Percentiles rank a stretch among this genome's conserved stretches.
Evolutionary conservation across 345 rosid genomes (phyloP).

Genomic region (Euphorbia lathyris): DNA sequence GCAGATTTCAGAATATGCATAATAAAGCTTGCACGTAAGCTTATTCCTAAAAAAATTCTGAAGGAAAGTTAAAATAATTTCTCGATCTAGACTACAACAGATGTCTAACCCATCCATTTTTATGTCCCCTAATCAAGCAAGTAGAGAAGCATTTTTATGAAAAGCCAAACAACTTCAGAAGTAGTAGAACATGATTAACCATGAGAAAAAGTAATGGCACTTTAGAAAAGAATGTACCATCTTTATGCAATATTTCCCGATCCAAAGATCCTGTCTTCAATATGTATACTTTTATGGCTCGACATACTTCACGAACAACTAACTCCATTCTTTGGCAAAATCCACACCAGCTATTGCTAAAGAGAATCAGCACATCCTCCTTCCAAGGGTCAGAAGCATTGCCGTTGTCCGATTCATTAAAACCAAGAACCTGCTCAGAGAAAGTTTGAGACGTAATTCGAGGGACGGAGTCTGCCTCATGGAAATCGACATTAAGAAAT

Average conservation of each 20-base stretch:
- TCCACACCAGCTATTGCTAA: slow-evolving; percentile 84
- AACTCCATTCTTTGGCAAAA: slow-evolving; percentile 96
- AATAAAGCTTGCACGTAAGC: neutral
- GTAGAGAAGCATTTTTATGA: slow-evolving; percentile 7
- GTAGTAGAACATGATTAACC: neutral
- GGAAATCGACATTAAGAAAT: slow-evolving; percentile 77
- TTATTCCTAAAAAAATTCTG: neutral
- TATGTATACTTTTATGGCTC: slow-evolving; percentile 55
- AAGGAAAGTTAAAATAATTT: neutral
- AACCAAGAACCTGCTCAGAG: slow-evolving; percentile 53
- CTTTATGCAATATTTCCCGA: slow-evolving; percentile 29
- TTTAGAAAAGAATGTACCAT: slow-evolving; percentile 37
- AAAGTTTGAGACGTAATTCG: slow-evolving; percentile 54
- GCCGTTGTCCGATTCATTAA: slow-evolving; percentile 41
- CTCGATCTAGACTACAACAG: neutral
- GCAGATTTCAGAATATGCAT: neutral
- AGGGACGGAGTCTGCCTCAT: slow-evolving; percentile 71
- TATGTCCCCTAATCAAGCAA: neutral
- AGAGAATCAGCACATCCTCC: slow-evolving; percentile 84
- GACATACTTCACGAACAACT: slow-evolving; percentile 75
- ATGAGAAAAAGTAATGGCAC: slow-evolving; percentile 9
- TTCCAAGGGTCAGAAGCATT: slow-evolving; percentile 39
- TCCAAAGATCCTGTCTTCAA: slow-evolving; percentile 38
- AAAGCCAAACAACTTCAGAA: slow-evolving; percentile 8
- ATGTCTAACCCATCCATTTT: neutral